Base-by-base conservation (phyloP, 2,329 filamentous ascomycete species). In the Chrysoporthe cubensis region DNA sequence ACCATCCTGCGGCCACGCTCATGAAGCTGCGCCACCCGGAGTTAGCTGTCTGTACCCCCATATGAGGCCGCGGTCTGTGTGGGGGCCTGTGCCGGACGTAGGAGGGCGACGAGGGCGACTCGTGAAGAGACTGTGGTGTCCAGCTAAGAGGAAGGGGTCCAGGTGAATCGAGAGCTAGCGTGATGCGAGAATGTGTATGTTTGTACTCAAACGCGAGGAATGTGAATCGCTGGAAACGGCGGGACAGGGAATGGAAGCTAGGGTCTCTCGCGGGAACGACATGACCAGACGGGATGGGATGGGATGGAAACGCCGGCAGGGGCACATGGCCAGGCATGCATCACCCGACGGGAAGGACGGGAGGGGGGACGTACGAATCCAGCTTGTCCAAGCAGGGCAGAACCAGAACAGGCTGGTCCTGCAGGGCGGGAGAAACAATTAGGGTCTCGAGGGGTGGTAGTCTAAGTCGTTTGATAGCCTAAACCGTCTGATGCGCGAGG, bases 1-100 rank as follows among this genome's bases (percentile, higher is more conserved):
- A 79, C 82, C 84, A 87, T 76, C 82, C 82, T 66, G 68, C 64
- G 72, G 83, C 80, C 70, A 85, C 81, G 71, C 83, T 82, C 68
- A 87, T 82, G 76, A 88, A 84, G 78, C 85, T 88, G 73, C 66
- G 66, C 69, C 71, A 70, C 48, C 48, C 52, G 54, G 48, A 58
- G 62, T 70, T 62, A 70, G 69, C 57, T 21, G 61, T 50, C 34
- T 70, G 66, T 42, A 66, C 52, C 62, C 68, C 68, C 68, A 70
- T 70, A 14, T 34, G 59, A 65, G 46, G 63, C 37, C 58, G 50
- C 18, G 37, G 14, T 13, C 14, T 32, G 9, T 16, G 46, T 42
- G 11, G 21, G 42, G 42, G 21, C 14, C 26, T 3, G 5, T 32
- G 40, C 13, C 57, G 16, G 7, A n/a, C 26, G 37, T 26, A 42